Evolutionary conservation across 2,329 filamentous ascomycete genomes (phyloP), one percentile per base, ranked within the genome.

Genomic region (Monosporascus sp.): DNA sequence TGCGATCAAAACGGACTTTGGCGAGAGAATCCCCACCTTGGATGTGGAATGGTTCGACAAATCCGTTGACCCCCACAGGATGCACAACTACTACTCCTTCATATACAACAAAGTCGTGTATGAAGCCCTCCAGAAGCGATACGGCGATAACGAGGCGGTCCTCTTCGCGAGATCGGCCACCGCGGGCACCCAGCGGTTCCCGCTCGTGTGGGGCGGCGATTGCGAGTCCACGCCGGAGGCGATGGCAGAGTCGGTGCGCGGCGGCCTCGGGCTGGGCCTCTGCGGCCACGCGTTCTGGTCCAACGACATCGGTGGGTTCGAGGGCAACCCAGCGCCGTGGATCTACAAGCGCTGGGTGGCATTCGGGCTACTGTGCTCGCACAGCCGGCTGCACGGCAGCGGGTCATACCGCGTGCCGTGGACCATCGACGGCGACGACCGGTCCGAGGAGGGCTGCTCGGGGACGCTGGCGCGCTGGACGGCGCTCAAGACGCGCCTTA

Each of bases 11-110:
- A 90, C 87, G 7, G 87, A 90, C 64, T 90, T 90, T 67, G 86
- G 86, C 52, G 87, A 90, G 71, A 79, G 87, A 26, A 85, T 90
- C 51, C 87, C 87, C 0, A 81, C 79, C 5, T 75, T 79, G 48
- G 83, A 86, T 59, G 81, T 89, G 6, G 75, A 80, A 58, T 90
- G 86, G 79, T 74, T 82, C 63, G 84, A 89, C 60, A 64, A 72
- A 48, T 74, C 73, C 5, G 69, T 76, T 43, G 84, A 89, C 60
- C 79, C 85, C 1, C 74, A 73, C 49, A 81, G 80, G 61, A 90
- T 90, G 86, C 87, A 90, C 72, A 90, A 90, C 69, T 90, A 82
- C 72, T 90, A 90, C 67, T 78, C 87, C n/a, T 86, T 87, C 64
- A 70, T 85, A 3, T 90, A 88, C 73, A 90, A 90, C 76, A 81